Base-by-base conservation (phyloP, 2,329 filamentous ascomycete species). In the Colletotrichum coccodes region DNA sequence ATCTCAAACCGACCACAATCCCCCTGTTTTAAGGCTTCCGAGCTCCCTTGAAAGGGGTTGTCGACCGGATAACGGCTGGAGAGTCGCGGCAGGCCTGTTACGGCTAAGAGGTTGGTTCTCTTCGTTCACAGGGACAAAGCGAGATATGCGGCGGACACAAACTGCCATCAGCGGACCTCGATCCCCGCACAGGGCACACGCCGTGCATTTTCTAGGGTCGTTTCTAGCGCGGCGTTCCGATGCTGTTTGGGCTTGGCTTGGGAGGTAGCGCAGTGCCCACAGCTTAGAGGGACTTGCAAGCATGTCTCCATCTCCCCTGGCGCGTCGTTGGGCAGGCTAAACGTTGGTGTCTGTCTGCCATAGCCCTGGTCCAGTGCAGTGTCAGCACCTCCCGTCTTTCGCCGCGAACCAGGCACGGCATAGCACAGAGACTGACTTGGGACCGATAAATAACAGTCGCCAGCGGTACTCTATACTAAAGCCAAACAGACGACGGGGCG, bases 121-220 rank as follows among this genome's bases (percentile, higher is more conserved):
- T 28, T 61, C 64, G 32, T 62, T 40, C 61, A 68, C 54, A 61
- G 32, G 65, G 34, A 65, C 65, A 68, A 68, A 68, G 65, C 53
- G 60, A 60, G 32, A 26, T 59, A 54, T 47, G 47, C 54, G 54
- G 47, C 60, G 30, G 46, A 47, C 23, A 26, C 36, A 44, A 32
- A 26, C 60, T 44, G 28, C 64, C 60, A 54, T 65, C 65, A 68
- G 65, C 61, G 65, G 65, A 60, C 61, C 65, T 65, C 40, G 49
- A 60, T 50, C 49, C 61, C 65, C 61, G 61, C 65, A 65, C 54
- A 65, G 65, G 61, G 42, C 65, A 60, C 26, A 54, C 56, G 47
- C 61, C 54, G 49, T 66, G 52, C 47, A 52, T 64, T 68, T 68
- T 65, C 65, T 68, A 68, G 65, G 61, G 65, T 32, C 53, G 61